A percentile compares a stretch with the other conserved stretches of the same genome.
Conservation (phyloP, 1,139 yeast species). For the Saccharomyces pastorianus region DNA sequence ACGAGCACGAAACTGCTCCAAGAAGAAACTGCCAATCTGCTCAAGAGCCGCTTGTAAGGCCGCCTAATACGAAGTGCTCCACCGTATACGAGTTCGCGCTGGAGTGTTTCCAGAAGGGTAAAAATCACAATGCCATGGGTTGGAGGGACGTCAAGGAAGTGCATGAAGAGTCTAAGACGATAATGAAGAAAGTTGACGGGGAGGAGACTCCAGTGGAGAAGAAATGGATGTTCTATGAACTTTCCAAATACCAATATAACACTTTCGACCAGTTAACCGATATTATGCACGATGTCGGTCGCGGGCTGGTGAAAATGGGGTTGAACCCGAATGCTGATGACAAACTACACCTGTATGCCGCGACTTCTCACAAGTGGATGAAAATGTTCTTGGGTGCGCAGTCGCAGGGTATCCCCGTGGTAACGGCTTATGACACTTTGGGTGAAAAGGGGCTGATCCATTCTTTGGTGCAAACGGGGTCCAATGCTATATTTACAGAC, state of each 20-base stretch:
- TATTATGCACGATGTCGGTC: constrained; percentile 50
- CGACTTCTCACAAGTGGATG: constrained; percentile 86
- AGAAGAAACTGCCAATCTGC: constrained; percentile 57
- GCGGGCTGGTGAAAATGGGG: constrained; percentile 72
- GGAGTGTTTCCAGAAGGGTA: constrained; percentile 56
- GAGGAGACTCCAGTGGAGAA: constrained; percentile 61
- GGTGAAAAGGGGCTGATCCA: constrained; percentile 89
- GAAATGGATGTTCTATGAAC: constrained; percentile 81
- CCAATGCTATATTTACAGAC: constrained; percentile 79
- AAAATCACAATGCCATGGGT: constrained; percentile 57
- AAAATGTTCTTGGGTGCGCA: constrained; percentile 72
- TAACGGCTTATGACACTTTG: constrained; percentile 93
- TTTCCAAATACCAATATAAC: constrained; percentile 60
- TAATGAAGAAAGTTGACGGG: constrained; percentile 74
- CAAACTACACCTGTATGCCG: constrained; percentile 74
- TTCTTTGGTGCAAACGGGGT: constrained; percentile 73
- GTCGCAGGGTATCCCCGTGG: constrained; percentile 76
- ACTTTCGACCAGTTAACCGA: constrained; percentile 51
- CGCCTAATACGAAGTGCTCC: constrained; percentile 48
- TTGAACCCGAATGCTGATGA: constrained; percentile 53
- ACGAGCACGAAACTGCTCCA: constrained; percentile 85
- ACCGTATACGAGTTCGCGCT: constrained; percentile 64
- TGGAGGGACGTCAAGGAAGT: constrained; percentile 70
- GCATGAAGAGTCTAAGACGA: constrained; percentile 66
- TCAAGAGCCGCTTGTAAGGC: constrained; percentile 46